These are phyloP conservation scores for Ophiosphaerella narmari DNA, from an alignment of 2,329 filamentous ascomycete species.

Conservation along the genomic window DNA sequence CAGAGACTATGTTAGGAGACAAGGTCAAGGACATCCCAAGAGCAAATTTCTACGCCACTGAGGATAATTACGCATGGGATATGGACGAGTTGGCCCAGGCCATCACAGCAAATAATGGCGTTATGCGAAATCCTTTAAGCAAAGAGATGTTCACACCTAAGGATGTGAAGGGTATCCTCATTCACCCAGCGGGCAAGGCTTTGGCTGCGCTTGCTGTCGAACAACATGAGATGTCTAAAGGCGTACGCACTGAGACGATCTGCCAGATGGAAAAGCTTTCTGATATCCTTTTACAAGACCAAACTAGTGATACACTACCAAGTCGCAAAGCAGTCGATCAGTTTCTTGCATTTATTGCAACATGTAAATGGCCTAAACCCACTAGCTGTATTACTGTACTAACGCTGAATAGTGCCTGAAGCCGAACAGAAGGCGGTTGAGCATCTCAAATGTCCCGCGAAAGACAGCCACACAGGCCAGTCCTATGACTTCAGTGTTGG, in stretches of 20 bases:
- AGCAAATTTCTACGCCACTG: slow-evolving; percentile 43
- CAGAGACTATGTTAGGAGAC: slow-evolving; percentile 43
- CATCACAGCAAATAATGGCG: slow-evolving; percentile 36
- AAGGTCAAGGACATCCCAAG: slow-evolving; percentile 39
- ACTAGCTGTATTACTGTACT: neutral
- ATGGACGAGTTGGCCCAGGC: slow-evolving; percentile 42
- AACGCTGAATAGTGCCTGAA: slow-evolving; percentile 22
- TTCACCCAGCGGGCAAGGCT: slow-evolving; percentile 29
- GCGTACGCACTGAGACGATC: slow-evolving; percentile 37
- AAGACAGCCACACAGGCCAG: slow-evolving; percentile 41
- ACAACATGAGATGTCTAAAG: slow-evolving; percentile 40
- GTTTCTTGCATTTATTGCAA: slow-evolving; percentile 41
- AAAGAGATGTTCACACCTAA: slow-evolving; percentile 42
- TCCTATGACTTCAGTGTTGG: slow-evolving; percentile 39
- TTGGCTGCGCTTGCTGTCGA: slow-evolving; percentile 36
- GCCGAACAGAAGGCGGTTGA: slow-evolving; percentile 38
- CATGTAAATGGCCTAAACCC: slow-evolving; percentile 21
- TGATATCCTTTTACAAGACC: slow-evolving; percentile 32
- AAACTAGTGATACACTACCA: slow-evolving; percentile 28
- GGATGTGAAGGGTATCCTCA: slow-evolving; percentile 37
- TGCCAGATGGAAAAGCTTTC: slow-evolving; percentile 35
- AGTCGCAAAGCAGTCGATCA: slow-evolving; percentile 39
- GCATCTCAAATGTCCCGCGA: slow-evolving; percentile 34
- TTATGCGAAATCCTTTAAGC: slow-evolving; percentile 41
- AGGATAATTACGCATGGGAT: slow-evolving; percentile 50